Base-by-base conservation (phyloP, 2,329 filamentous ascomycete genomes). In the Fusarium anthophilum region DNA sequence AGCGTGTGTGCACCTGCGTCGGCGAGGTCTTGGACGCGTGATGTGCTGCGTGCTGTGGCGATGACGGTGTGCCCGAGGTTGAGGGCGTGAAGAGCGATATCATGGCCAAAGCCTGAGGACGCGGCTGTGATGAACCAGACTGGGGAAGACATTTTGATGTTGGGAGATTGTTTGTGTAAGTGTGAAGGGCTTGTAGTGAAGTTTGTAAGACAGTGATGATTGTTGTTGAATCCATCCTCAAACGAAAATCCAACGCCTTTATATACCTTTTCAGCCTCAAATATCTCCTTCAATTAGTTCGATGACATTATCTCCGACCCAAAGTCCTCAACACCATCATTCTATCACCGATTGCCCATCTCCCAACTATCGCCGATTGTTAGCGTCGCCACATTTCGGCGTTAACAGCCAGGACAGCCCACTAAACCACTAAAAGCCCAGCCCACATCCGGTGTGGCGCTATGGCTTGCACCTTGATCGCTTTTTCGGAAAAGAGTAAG, bases 41-140 rank as follows among this genome's bases (percentile, higher is more conserved):
- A 75, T 1, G 82, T 72, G 47, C 81, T 81, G 38, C 87, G 86
- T 3, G 87, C 84, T 0, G 86, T 87, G 5, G 87, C 88, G 47
- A 89, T 80, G 66, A 88, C 87, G 2, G 79, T 82, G 77, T 90
- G 85, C 35, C 86, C 86, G 35, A 82, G 82, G 6, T 79, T 76
- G 11, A 89, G 81, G 4, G 87, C 84, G 17, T 80, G 75, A 37
- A 82, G 76, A 37, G 84, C 84, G 35, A 89, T 84, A 12, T 81
- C 79, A 10, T 81, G 80, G 12, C 88, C 88, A 66, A 90, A 86
- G 57, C 88, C 87, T 24, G 84, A 87, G 28, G 86, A 87, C 51
- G 83, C 83, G 32, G 86, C 88, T 17, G 84, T 85, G 76, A 90
- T 85, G 79, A 90, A 85, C 87, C 88, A 90, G 37, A 87, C 83